Conservation (phyloP, 2,329 filamentous ascomycete genomes). For the Exophiala bonariae region DNA sequence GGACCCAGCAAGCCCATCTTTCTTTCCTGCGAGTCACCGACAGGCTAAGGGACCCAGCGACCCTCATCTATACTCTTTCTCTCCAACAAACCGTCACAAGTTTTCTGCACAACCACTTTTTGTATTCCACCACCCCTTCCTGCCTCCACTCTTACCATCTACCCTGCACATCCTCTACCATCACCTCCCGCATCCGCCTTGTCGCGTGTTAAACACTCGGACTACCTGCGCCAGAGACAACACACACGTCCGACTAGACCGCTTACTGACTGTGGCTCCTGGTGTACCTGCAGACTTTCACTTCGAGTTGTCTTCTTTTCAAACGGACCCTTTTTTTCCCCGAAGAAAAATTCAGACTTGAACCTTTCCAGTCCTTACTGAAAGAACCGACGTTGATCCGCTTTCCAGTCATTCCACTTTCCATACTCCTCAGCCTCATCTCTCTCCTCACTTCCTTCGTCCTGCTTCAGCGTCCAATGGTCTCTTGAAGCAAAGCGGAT, state of each 20-base stretch:
- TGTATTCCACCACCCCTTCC: constrained; percentile 17
- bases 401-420: constrained; percentile 5
- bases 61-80: constrained; percentile 25
- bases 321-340: neutral
- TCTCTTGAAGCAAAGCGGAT: constrained; percentile 20
- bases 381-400: constrained; percentile 9
- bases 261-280: constrained; percentile 18
- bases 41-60: constrained; percentile 21
- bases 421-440: constrained; percentile 3
- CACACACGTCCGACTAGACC: constrained; percentile 10
- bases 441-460: neutral
- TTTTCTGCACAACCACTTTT: constrained; percentile 8
- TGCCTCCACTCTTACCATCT: constrained; percentile 21
- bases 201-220: constrained; percentile 12
- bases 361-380: constrained; percentile 22
- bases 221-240: neutral
- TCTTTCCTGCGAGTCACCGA: constrained; percentile 23
- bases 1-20: constrained; percentile 19
- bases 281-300: constrained; percentile 20
- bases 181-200: constrained; percentile 15
- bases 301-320: neutral
- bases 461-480: constrained; percentile 20
- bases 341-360: constrained; percentile 6
- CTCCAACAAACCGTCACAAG: constrained; percentile 2
- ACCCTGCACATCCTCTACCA: constrained; percentile 18